Conservation (phyloP, 768 basidiomycete genomes). For the Agrocybe praecox region DNA sequence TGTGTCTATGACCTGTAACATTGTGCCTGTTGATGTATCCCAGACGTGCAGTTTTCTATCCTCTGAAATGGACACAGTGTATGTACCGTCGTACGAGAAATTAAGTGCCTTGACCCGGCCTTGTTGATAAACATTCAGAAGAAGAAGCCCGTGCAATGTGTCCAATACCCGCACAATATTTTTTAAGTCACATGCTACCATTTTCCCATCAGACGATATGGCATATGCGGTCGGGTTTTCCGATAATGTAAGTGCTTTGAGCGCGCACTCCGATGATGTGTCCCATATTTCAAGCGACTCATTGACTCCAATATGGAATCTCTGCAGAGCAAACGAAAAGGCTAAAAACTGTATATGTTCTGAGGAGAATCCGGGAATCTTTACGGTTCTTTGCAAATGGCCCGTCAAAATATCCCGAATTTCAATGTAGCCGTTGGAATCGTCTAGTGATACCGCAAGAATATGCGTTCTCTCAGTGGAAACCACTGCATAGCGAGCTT, state of each 20-base stretch:
- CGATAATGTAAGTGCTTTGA: not conserved
- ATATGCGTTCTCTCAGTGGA: no score
- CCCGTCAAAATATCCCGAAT: no score
- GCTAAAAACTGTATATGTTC: no score
- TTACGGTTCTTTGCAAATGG: no score
- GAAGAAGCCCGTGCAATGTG: constrained; percentile 6
- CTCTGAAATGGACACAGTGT: constrained; percentile 8
- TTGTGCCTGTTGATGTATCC: not conserved
- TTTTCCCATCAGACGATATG: constrained; percentile 23
- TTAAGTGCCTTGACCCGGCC: constrained; percentile 11
- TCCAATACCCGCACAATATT: constrained; percentile 29
- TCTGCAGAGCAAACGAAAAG: no score
- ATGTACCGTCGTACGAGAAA: constrained; percentile 14
- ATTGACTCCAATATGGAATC: no score
- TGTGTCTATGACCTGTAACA: no score
- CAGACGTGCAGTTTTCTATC: constrained; percentile 4
- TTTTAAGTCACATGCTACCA: constrained; percentile 21
- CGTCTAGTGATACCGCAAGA: no score
- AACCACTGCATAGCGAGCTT: no score
- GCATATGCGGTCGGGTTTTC: not conserved
- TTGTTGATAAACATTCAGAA: constrained; percentile 11
- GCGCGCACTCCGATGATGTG: constrained; percentile 9
- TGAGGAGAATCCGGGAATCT: no score
- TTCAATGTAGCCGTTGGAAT: no score
- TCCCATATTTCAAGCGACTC: constrained; percentile 18